Evolutionary conservation across 1,284 basidiomycete species (phyloP).

Genomic region (Ganoderma sp.): DNA sequence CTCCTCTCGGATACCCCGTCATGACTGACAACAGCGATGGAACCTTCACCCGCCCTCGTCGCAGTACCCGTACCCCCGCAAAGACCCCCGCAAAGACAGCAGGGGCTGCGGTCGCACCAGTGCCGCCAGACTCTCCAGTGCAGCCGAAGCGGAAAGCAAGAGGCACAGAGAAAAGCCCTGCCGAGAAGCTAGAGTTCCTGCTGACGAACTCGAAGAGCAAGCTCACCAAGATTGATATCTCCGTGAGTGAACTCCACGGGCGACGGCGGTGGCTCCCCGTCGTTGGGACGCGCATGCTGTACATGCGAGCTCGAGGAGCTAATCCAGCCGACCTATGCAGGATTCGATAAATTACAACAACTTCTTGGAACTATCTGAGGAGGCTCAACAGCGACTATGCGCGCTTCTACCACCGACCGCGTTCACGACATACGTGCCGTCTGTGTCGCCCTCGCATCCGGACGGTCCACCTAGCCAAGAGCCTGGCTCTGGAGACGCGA

Average conservation of each 20-base stretch:
- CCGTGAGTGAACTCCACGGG: slow-evolving; percentile 46
- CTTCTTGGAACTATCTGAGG: slow-evolving; percentile 55
- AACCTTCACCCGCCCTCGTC: slow-evolving; percentile 4
- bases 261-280: background rate
- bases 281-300: background rate
- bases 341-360: slow-evolving; percentile 56
- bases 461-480: slow-evolving; percentile 29
- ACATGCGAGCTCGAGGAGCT: slow-evolving; percentile 14
- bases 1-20: background rate
- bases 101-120: background rate
- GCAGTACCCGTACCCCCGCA: slow-evolving; percentile 20
- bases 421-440: slow-evolving; percentile 46
- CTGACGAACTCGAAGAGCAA: slow-evolving; percentile 57
- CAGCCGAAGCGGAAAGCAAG: slow-evolving; percentile 29
- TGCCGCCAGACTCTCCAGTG: slow-evolving; percentile 4
- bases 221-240: slow-evolving; percentile 56
- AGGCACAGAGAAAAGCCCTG: slow-evolving; percentile 25
- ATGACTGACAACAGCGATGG: background rate
- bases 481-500: slow-evolving; percentile 21
- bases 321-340: slow-evolving; percentile 39
- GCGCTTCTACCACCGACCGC: slow-evolving; percentile 57
- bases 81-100: slow-evolving; percentile 6
- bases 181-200: slow-evolving; percentile 39
- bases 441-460: slow-evolving; percentile 50
- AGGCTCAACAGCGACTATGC: slow-evolving; percentile 49